phyloP scores from a whole-genome alignment of 306 rosid species.

The Chamaecrista fasciculata region DNA sequence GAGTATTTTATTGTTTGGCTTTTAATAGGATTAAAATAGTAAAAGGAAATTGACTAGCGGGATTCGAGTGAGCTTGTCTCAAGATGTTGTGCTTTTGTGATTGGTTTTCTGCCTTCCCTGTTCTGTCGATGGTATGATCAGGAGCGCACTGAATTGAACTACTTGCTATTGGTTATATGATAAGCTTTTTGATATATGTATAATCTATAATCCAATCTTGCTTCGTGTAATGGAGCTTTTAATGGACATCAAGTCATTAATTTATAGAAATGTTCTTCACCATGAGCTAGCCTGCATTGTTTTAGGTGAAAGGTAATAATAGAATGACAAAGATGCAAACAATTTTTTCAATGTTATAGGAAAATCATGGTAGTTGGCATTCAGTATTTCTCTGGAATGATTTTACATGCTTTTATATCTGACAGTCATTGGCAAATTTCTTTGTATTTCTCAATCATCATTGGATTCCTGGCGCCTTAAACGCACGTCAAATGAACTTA shows the following conservation, averaged over 20 bases:
- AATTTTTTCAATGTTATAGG: too few relatives aligned
- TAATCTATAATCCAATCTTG: not conserved
- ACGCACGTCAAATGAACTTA: too few relatives aligned
- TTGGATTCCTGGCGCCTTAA: too few relatives aligned
- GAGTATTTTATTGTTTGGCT: not conserved
- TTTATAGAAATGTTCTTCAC: not conserved
- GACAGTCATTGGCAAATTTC: too few relatives aligned
- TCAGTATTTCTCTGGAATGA: too few relatives aligned
- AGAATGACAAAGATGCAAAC: not conserved
- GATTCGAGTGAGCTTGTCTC: not conserved
- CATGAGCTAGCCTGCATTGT: not conserved
- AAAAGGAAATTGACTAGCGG: not conserved
- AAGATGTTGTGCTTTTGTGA: not conserved
- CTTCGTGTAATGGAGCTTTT: not conserved
- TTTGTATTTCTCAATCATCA: too few relatives aligned
- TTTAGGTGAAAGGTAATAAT: not conserved
- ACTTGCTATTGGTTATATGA: not conserved
- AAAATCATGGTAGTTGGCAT: too few relatives aligned
- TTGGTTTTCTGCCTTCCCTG: not conserved
- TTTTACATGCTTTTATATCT: too few relatives aligned
- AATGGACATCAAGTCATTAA: not conserved
- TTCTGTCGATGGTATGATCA: not conserved
- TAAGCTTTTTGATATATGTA: not conserved
- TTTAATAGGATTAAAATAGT: not conserved
- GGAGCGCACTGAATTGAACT: not conserved